Evolutionary conservation across 306 rosid species (phyloP).

Genomic region (Fragaria iinumae): DNA sequence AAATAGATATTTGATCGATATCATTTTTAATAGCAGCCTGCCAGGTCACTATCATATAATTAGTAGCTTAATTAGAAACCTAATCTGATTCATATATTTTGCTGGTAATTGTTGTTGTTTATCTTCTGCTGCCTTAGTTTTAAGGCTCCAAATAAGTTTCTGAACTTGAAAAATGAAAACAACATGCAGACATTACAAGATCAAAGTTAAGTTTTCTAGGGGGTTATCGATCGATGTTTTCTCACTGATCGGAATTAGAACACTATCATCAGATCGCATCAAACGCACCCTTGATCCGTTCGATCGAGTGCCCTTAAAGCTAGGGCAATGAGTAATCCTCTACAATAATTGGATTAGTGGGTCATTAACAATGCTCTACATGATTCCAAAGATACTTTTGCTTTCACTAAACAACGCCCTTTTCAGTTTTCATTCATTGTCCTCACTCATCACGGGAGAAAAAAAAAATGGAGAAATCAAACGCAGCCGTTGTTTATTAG

Average conservation of each 20-base stretch:
- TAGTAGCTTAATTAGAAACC: background rate
- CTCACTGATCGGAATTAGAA: too few relatives aligned
- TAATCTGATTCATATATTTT: background rate
- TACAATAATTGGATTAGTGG: slow-evolving; percentile 8
- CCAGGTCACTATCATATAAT: background rate
- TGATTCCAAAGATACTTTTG: background rate
- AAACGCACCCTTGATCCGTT: background rate
- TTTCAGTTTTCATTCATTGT: background rate
- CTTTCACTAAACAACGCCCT: background rate
- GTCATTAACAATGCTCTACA: slow-evolving; percentile 1
- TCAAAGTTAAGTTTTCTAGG: background rate
- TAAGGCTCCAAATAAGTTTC: too few relatives aligned
- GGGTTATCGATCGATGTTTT: background rate
- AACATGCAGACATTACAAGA: background rate
- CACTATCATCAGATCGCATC: background rate
- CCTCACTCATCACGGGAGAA: background rate
- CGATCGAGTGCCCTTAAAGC: too few relatives aligned
- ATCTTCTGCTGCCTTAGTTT: background rate
- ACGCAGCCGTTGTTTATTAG: background rate
- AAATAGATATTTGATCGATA: background rate
- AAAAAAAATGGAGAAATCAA: background rate
- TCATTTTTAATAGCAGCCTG: too few relatives aligned
- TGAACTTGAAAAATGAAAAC: background rate
- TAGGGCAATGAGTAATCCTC: background rate
- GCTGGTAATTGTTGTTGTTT: too few relatives aligned